Evolutionary conservation across 2,329 filamentous ascomycete species (phyloP).

Genomic region (Pyricularia pennisetigena): DNA sequence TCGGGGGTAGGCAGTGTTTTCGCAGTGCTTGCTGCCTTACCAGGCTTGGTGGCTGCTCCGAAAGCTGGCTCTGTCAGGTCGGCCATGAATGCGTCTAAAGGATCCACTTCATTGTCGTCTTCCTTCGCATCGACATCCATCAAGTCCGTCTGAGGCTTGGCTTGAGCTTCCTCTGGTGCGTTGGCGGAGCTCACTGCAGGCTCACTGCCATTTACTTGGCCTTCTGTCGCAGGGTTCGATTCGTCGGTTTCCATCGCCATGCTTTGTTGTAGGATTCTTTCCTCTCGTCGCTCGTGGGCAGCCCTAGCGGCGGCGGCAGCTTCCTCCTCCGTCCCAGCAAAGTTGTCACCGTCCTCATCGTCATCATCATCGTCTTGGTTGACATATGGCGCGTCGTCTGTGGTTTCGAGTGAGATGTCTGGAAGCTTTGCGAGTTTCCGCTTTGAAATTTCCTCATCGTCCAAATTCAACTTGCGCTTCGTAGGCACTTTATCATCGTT

Average conservation of each 20-base stretch:
- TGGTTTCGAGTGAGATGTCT: conserved; percentile 56
- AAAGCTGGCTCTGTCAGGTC: conserved; percentile 48
- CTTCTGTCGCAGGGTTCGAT: conserved; percentile 15
- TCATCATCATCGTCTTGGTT: conserved; percentile 55
- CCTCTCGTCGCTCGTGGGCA: conserved; percentile 75
- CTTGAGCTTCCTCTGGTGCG: conserved; percentile 71
- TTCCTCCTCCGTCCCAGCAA: conserved; percentile 79
- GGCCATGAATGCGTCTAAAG: conserved; percentile 95
- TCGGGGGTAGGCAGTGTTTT: conserved; percentile 53
- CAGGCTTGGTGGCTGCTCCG: conserved; percentile 12
- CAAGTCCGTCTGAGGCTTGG: background rate
- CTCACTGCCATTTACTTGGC: conserved; percentile 13
- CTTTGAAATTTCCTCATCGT: conserved; percentile 77
- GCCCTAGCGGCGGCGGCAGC: conserved; percentile 75
- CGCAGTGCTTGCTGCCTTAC: conserved; percentile 23
- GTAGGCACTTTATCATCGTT: conserved; percentile 58
- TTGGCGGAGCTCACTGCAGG: conserved; percentile 23
- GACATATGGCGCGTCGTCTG: conserved; percentile 49
- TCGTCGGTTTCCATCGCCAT: conserved; percentile 35
- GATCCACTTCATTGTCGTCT: conserved; percentile 70
- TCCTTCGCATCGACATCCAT: conserved; percentile 33
- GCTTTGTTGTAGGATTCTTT: conserved; percentile 44
- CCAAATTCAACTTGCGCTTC: conserved; percentile 73
- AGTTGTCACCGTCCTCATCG: conserved; percentile 65
- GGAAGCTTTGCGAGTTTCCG: conserved; percentile 90